Evolutionary conservation across 208 protist genomes (phyloP).

Genomic region (Wallacemonas sp.): DNA sequence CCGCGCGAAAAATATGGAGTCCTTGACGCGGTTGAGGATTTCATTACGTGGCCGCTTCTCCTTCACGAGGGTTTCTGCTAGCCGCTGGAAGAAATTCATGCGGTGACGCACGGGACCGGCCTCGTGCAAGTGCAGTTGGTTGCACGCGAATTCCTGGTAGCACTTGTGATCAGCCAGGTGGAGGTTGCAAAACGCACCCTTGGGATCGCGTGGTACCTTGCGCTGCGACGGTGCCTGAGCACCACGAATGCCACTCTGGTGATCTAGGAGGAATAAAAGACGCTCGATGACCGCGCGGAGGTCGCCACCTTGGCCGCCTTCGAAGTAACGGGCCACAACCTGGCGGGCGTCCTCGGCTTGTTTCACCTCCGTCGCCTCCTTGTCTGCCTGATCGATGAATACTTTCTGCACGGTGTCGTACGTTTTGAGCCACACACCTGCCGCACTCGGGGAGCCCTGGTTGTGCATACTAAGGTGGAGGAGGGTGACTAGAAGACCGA

Average conservation of each 20-base stretch:
- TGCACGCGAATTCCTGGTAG: slow-evolving; percentile 88
- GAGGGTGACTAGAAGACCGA: slow-evolving; percentile 82
- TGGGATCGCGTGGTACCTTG: slow-evolving; percentile 81
- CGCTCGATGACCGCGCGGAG: slow-evolving; percentile 46
- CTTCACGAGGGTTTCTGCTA: slow-evolving; percentile 67
- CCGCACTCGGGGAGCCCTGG: slow-evolving; percentile 22
- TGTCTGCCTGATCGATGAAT: slow-evolving; percentile 66
- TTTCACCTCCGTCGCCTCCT: slow-evolving; percentile 35
- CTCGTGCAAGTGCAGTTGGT: slow-evolving; percentile 86
- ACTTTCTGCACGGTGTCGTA: slow-evolving; percentile 83
- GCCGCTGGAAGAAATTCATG: slow-evolving; percentile 71
- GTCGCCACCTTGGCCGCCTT: slow-evolving; percentile 26
- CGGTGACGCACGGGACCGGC: slow-evolving; percentile 76
- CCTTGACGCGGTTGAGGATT: slow-evolving; percentile 71
- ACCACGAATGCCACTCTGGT: slow-evolving; percentile 78
- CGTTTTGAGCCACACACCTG: slow-evolving; percentile 62
- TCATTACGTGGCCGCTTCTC: slow-evolving; percentile 51
- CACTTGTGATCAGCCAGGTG: slow-evolving; percentile 88
- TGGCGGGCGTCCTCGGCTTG: slow-evolving; percentile 60
- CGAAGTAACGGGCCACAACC: slow-evolving; percentile 41
- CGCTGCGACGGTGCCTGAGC: slow-evolving; percentile 77
- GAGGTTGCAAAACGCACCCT: slow-evolving; percentile 88
- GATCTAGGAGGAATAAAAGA: slow-evolving; percentile 68
- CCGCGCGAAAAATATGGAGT: slow-evolving; percentile 86
- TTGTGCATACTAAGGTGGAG: slow-evolving; percentile 71